Base-by-base conservation (phyloP, 2,329 filamentous ascomycete species). In the Pseudophaeomoniella oleicola region DNA sequence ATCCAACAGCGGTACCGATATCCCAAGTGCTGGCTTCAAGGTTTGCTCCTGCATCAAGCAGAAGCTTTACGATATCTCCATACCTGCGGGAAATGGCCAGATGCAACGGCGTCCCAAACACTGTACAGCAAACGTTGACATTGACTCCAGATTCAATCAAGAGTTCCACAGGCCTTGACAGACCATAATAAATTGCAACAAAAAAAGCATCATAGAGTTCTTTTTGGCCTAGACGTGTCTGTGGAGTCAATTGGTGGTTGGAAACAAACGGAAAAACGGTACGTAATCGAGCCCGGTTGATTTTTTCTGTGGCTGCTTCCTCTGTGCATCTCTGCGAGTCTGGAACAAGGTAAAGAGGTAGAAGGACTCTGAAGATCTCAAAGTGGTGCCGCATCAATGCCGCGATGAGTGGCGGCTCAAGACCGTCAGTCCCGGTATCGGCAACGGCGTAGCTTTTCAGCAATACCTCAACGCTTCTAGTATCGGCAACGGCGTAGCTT, bases 81-180 rank as follows among this genome's bases (percentile, higher is more conserved):
- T n/a, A n/a, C n/a, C n/a, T n/a, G n/a, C n/a, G n/a, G n/a, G n/a
- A n/a, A n/a, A n/a, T n/a, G n/a, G n/a, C n/a, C n/a, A n/a, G n/a
- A n/a, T n/a, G n/a, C n/a, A n/a, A n/a, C n/a, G n/a, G n/a, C n/a
- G n/a, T n/a, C n/a, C n/a, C n/a, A n/a, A n/a, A n/a, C n/a, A n/a
- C n/a, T n/a, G n/a, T n/a, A n/a, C n/a, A n/a, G n/a, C n/a, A n/a
- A n/a, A n/a, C 41, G 35, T 39, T 39, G 17, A 39, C 34, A 31
- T 39, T 32, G 2, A 29, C 37, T 14, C 34, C 37, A 3, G 18
- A 15, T 6, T 37, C 33, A 13, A 38, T 4, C 4, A 39, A 30
- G 30, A 32, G 10, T 10, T 33, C 4, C 4, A 39, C 38, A 16
- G 30, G 14, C 5, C n/a, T n/a, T 4, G 4, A 5, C 27, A 31